Base-by-base conservation (phyloP, 768 basidiomycete species). In the Sistotremastrum suecicum region DNA sequence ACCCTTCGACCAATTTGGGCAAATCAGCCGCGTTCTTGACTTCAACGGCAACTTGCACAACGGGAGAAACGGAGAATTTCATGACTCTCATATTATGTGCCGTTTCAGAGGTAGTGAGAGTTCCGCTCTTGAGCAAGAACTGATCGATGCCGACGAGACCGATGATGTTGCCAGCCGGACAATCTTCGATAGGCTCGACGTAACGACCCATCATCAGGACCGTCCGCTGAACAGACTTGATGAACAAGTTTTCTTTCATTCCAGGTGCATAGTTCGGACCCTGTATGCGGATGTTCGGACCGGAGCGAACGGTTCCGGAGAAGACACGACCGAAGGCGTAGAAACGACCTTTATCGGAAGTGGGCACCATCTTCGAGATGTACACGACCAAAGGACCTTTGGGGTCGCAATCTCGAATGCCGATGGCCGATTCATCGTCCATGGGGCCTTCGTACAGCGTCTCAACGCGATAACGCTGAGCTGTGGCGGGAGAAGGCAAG, bases 321-420 rank as follows among this genome's bases (percentile, higher is more conserved):
- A 72, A 72, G 65, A 72, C 70, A 58, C 71, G 71, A 50, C 71
- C 71, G 63, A 72, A 72, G 53, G 71, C 71, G 67, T 71, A 72
- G 69, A 72, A 72, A 55, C 71, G 68, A 54, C 71, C 70, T 64
- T 71, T 71, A 61, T 72, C 71, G 47, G 70, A 69, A 50, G 70
- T 71, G 50, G 70, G 70, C 32, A 70, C 70, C 70, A 72, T 72
- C 67, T 72, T 72, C 54, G 69, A 70, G 58, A 72, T 62, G 63
- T 72, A 72, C 53, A 71, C 62, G 63, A 72, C 70, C 50, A 72
- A 61, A 45, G 70, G 70, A 45, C 66, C 70, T 51, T 68, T 68
- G 57, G 70, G 59, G 62, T 70, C 67, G 62, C 70, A 72, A 60
- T 71, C 67, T 44, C 69, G 66, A 63, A 72, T 71, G 54, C 61